Conservation (phyloP, 257 asterid species). For the Nicotiana otophora region DNA sequence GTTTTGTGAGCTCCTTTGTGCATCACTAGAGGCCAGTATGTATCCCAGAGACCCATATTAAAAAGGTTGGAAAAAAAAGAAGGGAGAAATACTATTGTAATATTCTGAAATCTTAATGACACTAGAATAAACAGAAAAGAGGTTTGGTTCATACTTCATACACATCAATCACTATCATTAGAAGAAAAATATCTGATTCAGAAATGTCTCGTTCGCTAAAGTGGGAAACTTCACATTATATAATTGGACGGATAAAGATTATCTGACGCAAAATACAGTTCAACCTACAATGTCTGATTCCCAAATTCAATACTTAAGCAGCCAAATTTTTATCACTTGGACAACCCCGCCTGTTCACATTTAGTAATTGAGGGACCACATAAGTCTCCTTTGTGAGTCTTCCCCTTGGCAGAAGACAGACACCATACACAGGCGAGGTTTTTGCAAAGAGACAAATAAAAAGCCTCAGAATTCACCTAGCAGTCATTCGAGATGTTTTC, state of each 20-base stretch:
- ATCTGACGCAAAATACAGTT: not conserved
- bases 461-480: not conserved
- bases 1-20: too few species aligned
- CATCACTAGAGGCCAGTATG: too few species aligned
- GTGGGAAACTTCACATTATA: too few species aligned
- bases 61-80: too few species aligned
- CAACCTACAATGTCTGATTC: too few species aligned
- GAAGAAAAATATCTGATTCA: not conserved
- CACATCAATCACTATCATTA: not conserved
- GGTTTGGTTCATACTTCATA: not conserved
- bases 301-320: not conserved
- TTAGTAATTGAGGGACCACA: not conserved
- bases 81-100: not conserved
- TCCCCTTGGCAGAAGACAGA: not conserved
- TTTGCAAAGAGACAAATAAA: not conserved
- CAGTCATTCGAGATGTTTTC: not conserved
- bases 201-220: too few species aligned
- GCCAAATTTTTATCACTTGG: not conserved
- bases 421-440: not conserved
- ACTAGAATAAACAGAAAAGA: not conserved
- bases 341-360: not conserved
- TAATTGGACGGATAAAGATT: too few species aligned
- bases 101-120: not conserved
- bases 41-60: too few species aligned
- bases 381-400: not conserved